phyloP scores from a whole-genome alignment of 148 eudicot species.

The Vaccinium macrocarpon region DNA sequence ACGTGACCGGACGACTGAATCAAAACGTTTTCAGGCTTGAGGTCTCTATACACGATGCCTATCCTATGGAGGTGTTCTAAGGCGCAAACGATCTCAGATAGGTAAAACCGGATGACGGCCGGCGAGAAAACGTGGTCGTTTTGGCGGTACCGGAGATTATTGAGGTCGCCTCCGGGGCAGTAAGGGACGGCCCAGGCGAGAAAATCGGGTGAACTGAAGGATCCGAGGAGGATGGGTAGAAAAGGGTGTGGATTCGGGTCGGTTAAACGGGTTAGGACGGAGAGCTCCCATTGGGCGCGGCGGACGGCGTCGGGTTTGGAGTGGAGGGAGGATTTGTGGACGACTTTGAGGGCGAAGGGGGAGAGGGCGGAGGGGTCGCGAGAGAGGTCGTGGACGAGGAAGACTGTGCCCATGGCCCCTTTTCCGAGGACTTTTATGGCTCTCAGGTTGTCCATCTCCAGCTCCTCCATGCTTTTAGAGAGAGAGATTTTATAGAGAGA shows the following conservation, averaged over 20 bases:
- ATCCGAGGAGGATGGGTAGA: conserved; percentile 61
- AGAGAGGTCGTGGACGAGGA: conserved; percentile 50
- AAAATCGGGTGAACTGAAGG: conserved; percentile 37
- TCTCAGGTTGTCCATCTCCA: conserved; percentile 43
- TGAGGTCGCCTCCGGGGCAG: conserved; percentile 85
- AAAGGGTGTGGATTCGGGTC: conserved; percentile 45
- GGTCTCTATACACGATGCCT: conserved; percentile 76
- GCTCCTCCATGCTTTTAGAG: conserved; percentile 20
- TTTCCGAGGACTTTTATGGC: conserved; percentile 76
- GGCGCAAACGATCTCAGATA: conserved; percentile 72
- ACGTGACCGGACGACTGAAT: conserved; percentile 73
- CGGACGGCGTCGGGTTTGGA: conserved; percentile 43
- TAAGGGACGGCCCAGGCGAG: conserved; percentile 66
- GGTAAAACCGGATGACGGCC: conserved; percentile 59
- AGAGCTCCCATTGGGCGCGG: conserved; percentile 70
- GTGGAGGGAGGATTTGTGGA: conserved; percentile 41
- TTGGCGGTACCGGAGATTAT: conserved; percentile 51
- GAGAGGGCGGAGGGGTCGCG: conserved; percentile 38
- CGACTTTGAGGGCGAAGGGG: conserved; percentile 65
- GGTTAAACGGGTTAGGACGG: conserved; percentile 41
- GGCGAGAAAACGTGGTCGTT: conserved; percentile 61
- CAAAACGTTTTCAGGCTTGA: conserved; percentile 77
- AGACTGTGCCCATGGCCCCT: conserved; percentile 94
- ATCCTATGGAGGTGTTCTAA: conserved; percentile 57
- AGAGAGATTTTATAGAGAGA: neutral